A percentile compares a stretch with the other conserved stretches of the same genome.
Evolutionary conservation across 208 protist genomes (phyloP).

Genomic region (Blechomonas ayalai): DNA sequence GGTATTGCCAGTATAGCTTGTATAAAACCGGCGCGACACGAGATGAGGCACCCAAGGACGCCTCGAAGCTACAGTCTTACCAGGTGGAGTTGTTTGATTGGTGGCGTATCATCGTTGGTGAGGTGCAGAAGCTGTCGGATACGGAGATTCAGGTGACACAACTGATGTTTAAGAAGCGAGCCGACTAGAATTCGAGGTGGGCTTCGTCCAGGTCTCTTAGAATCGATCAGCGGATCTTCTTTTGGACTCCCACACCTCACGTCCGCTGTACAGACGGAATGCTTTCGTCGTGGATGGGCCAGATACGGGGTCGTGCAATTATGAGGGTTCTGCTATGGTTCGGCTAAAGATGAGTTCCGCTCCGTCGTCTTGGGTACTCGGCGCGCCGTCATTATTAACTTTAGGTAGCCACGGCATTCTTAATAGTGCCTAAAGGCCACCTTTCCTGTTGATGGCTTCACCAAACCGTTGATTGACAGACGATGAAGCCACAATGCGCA

Average conservation of each 20-base stretch:
- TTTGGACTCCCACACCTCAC: too few species aligned
- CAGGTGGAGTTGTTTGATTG: constrained; percentile 55
- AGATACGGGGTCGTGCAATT: too few species aligned
- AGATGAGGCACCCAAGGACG: constrained; percentile 28
- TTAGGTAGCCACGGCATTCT: constrained; percentile 1
- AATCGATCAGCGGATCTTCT: too few species aligned
- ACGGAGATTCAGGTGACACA: constrained; percentile 76
- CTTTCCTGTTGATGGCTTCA: background rate
- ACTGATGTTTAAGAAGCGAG: constrained; percentile 26
- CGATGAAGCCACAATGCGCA: too few species aligned
- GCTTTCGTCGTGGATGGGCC: too few species aligned
- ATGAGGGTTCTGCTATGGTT: too few species aligned
- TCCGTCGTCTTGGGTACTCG: too few species aligned
- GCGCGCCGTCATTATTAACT: background rate
- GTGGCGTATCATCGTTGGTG: constrained; percentile 40
- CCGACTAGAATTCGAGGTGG: too few species aligned
- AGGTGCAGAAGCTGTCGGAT: constrained; percentile 52
- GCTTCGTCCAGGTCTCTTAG: too few species aligned
- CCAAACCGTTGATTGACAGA: background rate
- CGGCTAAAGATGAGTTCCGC: too few species aligned
- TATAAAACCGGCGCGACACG: constrained; percentile 58
- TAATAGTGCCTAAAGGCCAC: background rate
- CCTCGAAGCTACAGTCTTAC: constrained; percentile 19
- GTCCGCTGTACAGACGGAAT: too few species aligned
- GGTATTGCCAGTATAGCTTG: constrained; percentile 78